These are phyloP conservation scores for Herpetomonas samuelpessoai DNA, from an alignment of 208 protist genomes.

Conservation along the genomic window DNA sequence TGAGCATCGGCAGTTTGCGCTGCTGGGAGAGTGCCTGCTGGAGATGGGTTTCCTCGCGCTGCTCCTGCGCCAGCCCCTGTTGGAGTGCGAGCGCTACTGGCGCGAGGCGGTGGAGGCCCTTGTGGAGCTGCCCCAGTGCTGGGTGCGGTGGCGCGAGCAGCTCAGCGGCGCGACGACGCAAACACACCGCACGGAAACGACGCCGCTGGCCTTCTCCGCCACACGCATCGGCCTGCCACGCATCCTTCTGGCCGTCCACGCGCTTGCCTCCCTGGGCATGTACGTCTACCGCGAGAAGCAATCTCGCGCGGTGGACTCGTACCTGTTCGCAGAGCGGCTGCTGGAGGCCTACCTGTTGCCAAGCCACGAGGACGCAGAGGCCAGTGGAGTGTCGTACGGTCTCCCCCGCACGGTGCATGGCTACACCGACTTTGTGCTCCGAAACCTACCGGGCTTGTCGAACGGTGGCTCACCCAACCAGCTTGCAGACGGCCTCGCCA, in stretches of 20 bases:
- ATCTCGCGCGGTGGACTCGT: slow-evolving; percentile 42
- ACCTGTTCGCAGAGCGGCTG: slow-evolving; percentile 43
- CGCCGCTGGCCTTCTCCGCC: slow-evolving; percentile 8
- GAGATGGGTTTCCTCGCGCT: slow-evolving; percentile 61
- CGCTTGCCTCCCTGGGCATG: slow-evolving; percentile 65
- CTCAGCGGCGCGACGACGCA: slow-evolving; percentile 2
- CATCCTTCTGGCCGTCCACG: slow-evolving; percentile 31
- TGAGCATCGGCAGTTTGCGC: slow-evolving; percentile 44
- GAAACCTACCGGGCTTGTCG: slow-evolving; percentile 14
- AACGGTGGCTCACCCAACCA: not conserved
- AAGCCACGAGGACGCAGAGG: not conserved
- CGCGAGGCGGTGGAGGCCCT: slow-evolving; percentile 66
- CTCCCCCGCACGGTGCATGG: slow-evolving; percentile 31
- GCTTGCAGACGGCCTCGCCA: slow-evolving; percentile 16
- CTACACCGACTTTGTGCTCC: slow-evolving; percentile 30
- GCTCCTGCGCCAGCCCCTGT: slow-evolving; percentile 26
- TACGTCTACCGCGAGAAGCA: slow-evolving; percentile 54
- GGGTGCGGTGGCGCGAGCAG: slow-evolving; percentile 44
- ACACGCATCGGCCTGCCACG: slow-evolving; percentile 27
- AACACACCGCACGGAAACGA: too few species aligned
- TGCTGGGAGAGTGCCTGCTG: slow-evolving; percentile 65
- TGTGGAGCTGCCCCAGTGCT: slow-evolving; percentile 45
- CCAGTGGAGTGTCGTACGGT: not conserved
- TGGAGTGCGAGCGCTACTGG: slow-evolving; percentile 30
- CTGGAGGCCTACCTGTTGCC: slow-evolving; percentile 15